Evolutionary conservation across 2,329 filamentous ascomycete species (phyloP), one percentile per base, ranked within the genome.

Genomic region (Penicillium sp.): DNA sequence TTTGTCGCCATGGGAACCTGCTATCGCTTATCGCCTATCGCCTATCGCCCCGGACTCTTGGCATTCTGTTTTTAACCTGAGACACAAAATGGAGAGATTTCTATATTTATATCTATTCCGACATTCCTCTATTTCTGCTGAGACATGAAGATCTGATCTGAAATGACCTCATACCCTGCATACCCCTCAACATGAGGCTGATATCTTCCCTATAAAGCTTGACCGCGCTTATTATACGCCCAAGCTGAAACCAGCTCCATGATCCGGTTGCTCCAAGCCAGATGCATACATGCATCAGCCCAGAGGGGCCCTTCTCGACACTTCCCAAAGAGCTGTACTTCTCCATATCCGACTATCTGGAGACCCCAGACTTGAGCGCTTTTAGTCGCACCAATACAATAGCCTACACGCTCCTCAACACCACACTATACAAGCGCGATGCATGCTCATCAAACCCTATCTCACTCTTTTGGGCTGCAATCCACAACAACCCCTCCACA

Each of bases 401-500:
- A 10, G 44, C 60, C 43, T 34, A 64, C 50, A 21, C 7, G 9
- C 54, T 62, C 40, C 46, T 65, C 14, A 63, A 59, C 34, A 38
- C 46, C 3, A 32, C 10, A 5, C 57, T 68, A 14, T 68, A 67
- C 44, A 55, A 48, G 5, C 42, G 51, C 34, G 52, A 65, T 49
- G 51, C 52, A 13, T 43, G 44, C n/a, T 43, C 47, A 5, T 32
- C 49, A 18, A 9, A 45, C 2, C 31, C 49, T 5, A 53, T 43
- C n/a, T 58, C 64, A 2, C 49, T 68, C n/a, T 47, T 55, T 14
- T 64, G 63, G 64, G 62, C 65, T 31, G 58, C 62, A 22, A 52
- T 38, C 13, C 40, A 56, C 32, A 55, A 62, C 32, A 43, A 34
- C 6, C 13, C 24, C 13, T 31, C 18, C 14, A 65, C 57, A 18